phyloP scores from a whole-genome alignment of 2,329 filamentous ascomycete genomes.

The Calycina herbarum region DNA sequence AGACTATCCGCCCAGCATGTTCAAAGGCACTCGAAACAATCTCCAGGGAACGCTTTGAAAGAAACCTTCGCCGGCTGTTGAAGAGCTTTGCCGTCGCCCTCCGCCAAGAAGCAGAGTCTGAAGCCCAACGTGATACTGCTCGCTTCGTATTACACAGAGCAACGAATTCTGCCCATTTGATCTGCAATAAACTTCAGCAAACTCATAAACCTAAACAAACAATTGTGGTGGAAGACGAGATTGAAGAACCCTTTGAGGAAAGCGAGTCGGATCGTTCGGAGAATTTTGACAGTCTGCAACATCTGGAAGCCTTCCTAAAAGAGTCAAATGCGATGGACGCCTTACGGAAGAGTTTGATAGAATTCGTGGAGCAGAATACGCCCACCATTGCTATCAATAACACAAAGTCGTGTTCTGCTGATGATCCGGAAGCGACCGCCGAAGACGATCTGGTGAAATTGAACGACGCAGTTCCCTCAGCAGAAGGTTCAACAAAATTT shows the following conservation, averaged over 20 bases:
- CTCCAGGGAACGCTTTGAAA: constrained; percentile 17
- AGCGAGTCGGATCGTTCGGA: neutral
- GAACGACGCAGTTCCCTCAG: neutral
- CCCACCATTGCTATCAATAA: neutral
- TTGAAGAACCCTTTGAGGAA: neutral
- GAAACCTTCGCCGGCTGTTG: constrained; percentile 18
- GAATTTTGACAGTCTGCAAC: constrained; percentile 4
- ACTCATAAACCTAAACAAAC: neutral
- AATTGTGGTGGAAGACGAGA: constrained; percentile 4
- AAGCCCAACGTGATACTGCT: constrained; percentile 16
- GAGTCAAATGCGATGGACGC: constrained; percentile 13
- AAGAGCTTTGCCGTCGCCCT: constrained; percentile 18
- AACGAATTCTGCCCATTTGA: constrained; percentile 21
- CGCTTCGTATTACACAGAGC: constrained; percentile 20
- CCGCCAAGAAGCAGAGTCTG: constrained; percentile 16
- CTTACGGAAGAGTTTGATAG: constrained; percentile 13
- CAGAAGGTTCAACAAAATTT: neutral
- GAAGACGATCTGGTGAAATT: neutral
- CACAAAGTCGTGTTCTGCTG: neutral
- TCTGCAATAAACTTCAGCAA: constrained; percentile 15
- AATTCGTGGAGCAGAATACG: neutral
- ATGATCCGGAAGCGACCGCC: neutral
- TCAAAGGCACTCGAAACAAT: constrained; percentile 10
- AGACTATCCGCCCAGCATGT: constrained; percentile 11
- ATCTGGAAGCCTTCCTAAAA: constrained; percentile 19